These are phyloP conservation scores for Neurospora sp. DNA, from an alignment of 495 filamentous ascomycete genomes.

Conservation along the genomic window DNA sequence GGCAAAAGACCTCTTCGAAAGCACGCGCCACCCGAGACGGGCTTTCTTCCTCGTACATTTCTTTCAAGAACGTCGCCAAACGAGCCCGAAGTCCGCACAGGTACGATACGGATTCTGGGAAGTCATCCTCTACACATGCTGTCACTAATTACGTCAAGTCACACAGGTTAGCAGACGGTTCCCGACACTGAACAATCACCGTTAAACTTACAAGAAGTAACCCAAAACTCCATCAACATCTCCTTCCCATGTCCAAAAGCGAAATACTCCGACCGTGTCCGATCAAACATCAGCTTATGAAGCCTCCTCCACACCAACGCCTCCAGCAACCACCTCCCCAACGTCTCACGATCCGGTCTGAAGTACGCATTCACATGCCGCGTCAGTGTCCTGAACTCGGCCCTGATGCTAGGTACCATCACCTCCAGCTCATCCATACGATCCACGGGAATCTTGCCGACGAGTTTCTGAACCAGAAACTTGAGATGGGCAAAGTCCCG, in stretches of 20 bases:
- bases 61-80: background rate
- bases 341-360: background rate
- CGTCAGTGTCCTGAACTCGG: slow-evolving; percentile 8
- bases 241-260: background rate
- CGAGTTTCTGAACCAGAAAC: background rate
- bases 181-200: background rate
- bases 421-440: slow-evolving; percentile 26
- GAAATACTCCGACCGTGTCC: background rate
- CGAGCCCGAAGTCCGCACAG: background rate
- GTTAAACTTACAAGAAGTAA: background rate
- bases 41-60: background rate
- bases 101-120: background rate
- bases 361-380: slow-evolving; percentile 1
- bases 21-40: background rate
- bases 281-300: background rate
- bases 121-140: background rate
- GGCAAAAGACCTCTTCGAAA: background rate
- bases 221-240: background rate
- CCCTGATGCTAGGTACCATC: slow-evolving; percentile 10
- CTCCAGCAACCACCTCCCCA: background rate
- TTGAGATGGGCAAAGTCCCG: background rate
- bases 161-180: background rate
- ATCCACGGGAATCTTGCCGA: background rate
- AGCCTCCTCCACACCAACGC: background rate
- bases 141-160: background rate